A percentile compares a stretch with the other conserved stretches of the same genome.
These are phyloP conservation scores for Colletotrichum cordylinicola DNA, from an alignment of 2,329 filamentous ascomycete species.

Conservation along the genomic window DNA sequence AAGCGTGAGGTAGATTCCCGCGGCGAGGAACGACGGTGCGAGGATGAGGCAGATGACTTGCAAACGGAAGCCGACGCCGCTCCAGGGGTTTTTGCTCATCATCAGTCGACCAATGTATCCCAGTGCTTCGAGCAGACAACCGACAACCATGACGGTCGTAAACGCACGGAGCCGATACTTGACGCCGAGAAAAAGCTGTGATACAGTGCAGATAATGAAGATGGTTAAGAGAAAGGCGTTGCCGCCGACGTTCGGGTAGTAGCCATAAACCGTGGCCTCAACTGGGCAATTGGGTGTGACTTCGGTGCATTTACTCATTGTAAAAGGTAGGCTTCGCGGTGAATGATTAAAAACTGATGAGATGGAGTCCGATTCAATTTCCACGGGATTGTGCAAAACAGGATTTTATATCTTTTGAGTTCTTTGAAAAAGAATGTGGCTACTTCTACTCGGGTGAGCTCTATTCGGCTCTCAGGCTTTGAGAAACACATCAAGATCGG, in stretches of 20 bases:
- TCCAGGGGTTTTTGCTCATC: conserved; percentile 15
- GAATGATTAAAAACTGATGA: background rate
- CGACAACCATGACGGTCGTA: background rate
- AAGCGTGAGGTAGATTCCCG: conserved; percentile 19
- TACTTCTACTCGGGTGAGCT: background rate
- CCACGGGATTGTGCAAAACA: background rate
- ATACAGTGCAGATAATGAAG: background rate
- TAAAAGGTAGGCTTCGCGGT: background rate
- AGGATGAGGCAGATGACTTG: conserved; percentile 19
- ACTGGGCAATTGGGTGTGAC: background rate
- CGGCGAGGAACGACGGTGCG: conserved; percentile 18
- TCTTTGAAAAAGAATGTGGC: background rate
- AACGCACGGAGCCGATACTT: background rate
- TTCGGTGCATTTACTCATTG: background rate
- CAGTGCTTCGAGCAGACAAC: conserved; percentile 17
- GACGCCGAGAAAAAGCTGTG: background rate
- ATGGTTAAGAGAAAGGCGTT: background rate
- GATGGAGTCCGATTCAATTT: accelerated
- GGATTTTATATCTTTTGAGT: background rate
- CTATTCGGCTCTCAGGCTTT: too few relatives aligned
- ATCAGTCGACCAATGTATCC: conserved; percentile 21
- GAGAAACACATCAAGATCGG: background rate
- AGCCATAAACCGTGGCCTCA: background rate
- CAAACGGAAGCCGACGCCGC: background rate
- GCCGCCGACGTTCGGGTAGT: background rate